Base-by-base conservation (phyloP, 768 basidiomycete genomes). In the Agrocybe pediades region DNA sequence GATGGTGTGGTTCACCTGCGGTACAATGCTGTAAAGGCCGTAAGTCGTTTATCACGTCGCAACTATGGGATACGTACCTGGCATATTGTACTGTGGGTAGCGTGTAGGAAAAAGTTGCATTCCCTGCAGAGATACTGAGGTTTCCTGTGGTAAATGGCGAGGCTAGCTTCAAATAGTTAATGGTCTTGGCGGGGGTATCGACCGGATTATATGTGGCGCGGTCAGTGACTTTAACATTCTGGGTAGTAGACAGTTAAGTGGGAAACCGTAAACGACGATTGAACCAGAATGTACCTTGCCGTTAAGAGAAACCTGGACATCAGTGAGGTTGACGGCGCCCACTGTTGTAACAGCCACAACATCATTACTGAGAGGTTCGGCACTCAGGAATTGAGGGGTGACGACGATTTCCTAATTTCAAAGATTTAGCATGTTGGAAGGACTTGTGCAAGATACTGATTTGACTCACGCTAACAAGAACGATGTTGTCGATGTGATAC, bases 401-500 rank as follows among this genome's bases (percentile, higher is more conserved):
- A 83, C 65, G 45, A 75, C 62, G 53, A 83, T 79, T 30, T 64
- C 60, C 75, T 79, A 40, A 8, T 49, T 17, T 42, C 6, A 3
- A 50, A 9, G 26, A 6, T 40, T 30, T 41, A 29, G 8, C 33
- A 36, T 5, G 11, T 15, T 27, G 26, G 24, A 41, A 11, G 23
- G 6, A 9, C 20, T 9, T 1, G 13, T 24, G 46, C 30, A 46
- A 21, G 39, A 27, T 26, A 21, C 9, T 29, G 3, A 26, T 11
- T 24, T 9, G 20, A 59, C 71, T 54, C 58, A 76, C 74, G 33
- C 66, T 67, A 27, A 81, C 68, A 46, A 83, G 69, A 7, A 74
- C 65, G 39, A 82, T 68, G 60, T 83, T 82, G 62, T 80, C 79
- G 26, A 83, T 67, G 55, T 80, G 74, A 60, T 81, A 83, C 73